These are phyloP conservation scores for Jasminum sambac DNA, from an alignment of 257 asterid genomes.

Conservation along the genomic window DNA sequence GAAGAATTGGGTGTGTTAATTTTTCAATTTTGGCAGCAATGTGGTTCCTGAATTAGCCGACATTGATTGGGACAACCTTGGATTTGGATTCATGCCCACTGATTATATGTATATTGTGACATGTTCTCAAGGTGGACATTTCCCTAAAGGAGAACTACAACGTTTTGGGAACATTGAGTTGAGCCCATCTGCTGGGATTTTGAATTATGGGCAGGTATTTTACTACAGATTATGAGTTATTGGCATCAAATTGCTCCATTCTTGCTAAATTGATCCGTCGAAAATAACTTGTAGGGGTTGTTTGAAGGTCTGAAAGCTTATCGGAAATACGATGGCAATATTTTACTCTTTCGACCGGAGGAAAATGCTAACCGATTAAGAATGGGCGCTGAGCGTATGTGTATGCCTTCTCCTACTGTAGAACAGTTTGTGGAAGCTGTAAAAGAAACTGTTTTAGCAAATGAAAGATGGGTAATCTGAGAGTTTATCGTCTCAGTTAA, in stretches of 20 bases:
- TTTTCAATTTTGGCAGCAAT: constrained; percentile 45
- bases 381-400: constrained; percentile 94
- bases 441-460: constrained; percentile 79
- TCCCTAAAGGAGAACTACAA: constrained; percentile 70
- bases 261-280: background rate
- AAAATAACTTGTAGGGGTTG: constrained; percentile 58
- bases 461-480: constrained; percentile 86
- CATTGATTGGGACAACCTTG: constrained; percentile 93
- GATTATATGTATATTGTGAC: constrained; percentile 92
- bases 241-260: background rate
- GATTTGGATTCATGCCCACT: constrained; percentile 68
- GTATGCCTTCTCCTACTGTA: constrained; percentile 93
- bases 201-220: constrained; percentile 93
- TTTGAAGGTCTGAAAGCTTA: constrained; percentile 93
- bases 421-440: constrained; percentile 90
- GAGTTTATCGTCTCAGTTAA: constrained; percentile 4
- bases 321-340: constrained; percentile 72
- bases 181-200: constrained; percentile 89
- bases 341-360: constrained; percentile 82
- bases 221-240: constrained; percentile 5
- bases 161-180: constrained; percentile 91
- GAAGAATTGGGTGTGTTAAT: background rate
- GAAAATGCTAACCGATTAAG: constrained; percentile 74
- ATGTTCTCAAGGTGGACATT: constrained; percentile 68
- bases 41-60: constrained; percentile 51